Evolutionary conservation across 2,329 filamentous ascomycete genomes (phyloP), one percentile per base, ranked within the genome.

Genomic region (Pseudopithomyces chartarum): DNA sequence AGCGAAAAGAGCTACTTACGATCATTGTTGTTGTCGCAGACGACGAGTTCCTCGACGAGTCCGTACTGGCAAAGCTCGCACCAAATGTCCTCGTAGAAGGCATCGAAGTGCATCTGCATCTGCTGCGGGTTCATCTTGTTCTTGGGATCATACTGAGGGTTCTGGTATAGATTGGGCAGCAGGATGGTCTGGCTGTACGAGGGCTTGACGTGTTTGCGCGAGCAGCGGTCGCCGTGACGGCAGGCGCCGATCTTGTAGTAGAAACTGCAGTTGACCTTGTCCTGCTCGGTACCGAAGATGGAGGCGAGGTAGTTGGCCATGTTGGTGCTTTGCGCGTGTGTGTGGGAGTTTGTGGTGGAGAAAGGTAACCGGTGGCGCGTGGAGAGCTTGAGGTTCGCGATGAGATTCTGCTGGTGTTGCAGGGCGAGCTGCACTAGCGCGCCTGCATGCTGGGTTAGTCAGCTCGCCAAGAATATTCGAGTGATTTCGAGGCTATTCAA

Each of bases 171-270:
- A 79, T 97, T 97, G 45, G 95, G 95, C 76, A 99, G 92, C 66
- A 99, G 90, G 78, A 99, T 93, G 19, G 95, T 99, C 80, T 99
- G 95, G 62, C 87, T 90, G 86, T 99, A 99, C 20, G 92, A 97
- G 1, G 95, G 95, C 82, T 99, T 99, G 83, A 99, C 95, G 80
- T 99, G 95, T 80, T 99, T 99, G 70, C 95, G 89, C 60, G 91
- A 96, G 85, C 95, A 99, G 73, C 95, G 91, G 81, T 99, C 95
- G 75, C 95, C 95, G 84, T 99, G 95, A 61, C 95, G 90, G 84
- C 95, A 99, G 53, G 95, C 95, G 76, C 95, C 95, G 79, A 99
- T 99, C 84, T 99, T 99, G 90, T 97, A 93, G 87, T 99, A 99
- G 87, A 99, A 99, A 56, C 90, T 95, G 86, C 95, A 97, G 86